These are phyloP conservation scores for Fomitopsis schrenkii DNA, from an alignment of 1,284 basidiomycete species.

Conservation along the genomic window DNA sequence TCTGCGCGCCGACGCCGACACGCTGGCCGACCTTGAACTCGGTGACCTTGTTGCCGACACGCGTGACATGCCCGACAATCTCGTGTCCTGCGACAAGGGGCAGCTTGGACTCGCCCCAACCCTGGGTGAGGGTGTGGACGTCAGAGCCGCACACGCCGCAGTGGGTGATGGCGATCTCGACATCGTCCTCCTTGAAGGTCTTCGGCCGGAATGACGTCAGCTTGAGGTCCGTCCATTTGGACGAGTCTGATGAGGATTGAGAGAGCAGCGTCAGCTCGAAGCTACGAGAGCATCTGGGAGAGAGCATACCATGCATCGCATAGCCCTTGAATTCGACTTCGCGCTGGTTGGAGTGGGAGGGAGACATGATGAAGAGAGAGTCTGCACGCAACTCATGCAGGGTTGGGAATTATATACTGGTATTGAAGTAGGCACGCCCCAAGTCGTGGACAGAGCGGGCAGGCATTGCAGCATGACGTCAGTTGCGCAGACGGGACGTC, in stretches of 20 bases:
- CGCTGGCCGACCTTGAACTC: conserved; percentile 59
- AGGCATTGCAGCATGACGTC: not conserved
- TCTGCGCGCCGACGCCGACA: conserved; percentile 63
- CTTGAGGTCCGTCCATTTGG: conserved; percentile 38
- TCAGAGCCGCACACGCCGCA: conserved; percentile 46
- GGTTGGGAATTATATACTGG: not conserved
- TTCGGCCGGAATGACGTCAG: conserved; percentile 34
- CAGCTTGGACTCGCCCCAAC: conserved; percentile 41
- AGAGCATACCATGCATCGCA: conserved; percentile 10
- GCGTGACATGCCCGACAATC: conserved; percentile 54
- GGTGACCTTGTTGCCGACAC: conserved; percentile 50
- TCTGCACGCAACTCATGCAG: not conserved
- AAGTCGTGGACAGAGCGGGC: not conserved
- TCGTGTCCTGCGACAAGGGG: conserved; percentile 53
- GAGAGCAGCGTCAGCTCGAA: not conserved
- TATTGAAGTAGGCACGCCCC: not conserved
- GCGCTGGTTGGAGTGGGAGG: conserved; percentile 2
- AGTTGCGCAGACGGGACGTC: not conserved
- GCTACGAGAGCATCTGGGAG: not conserved
- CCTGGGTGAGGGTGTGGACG: conserved; percentile 47
- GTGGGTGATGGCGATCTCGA: conserved; percentile 35
- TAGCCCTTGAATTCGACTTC: conserved; percentile 19
- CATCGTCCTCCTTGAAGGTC: conserved; percentile 28
- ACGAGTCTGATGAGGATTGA: conserved; percentile 7
- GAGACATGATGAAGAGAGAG: not conserved